phyloP scores from a whole-genome alignment of 306 rosid genomes.

The Potentilla sterilis region DNA sequence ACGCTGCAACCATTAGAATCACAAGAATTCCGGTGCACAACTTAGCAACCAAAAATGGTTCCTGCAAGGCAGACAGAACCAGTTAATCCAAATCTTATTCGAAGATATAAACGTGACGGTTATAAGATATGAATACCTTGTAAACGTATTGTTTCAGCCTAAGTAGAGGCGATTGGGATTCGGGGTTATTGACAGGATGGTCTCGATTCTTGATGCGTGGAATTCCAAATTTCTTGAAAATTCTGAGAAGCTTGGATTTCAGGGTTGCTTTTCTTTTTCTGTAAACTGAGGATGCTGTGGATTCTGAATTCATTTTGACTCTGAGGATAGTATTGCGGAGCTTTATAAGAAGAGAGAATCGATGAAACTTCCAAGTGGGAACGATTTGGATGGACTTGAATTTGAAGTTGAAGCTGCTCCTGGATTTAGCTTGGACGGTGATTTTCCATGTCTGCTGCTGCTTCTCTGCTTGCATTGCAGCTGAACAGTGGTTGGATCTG shows the following conservation, averaged over 20 bases:
- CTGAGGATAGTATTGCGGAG: conserved; percentile 33
- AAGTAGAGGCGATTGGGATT: background rate
- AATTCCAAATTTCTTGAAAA: conserved; percentile 29
- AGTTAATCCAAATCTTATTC: background rate
- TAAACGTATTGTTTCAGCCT: background rate
- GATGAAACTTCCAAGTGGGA: conserved; percentile 37
- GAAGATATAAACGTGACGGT: background rate
- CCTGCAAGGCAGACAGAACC: conserved; percentile 24
- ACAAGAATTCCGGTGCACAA: conserved; percentile 25
- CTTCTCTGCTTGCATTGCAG: conserved; percentile 35
- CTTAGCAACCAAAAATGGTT: conserved; percentile 12
- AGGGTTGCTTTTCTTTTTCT: conserved; percentile 12
- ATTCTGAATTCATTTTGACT: conserved; percentile 34
- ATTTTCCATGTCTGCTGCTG: conserved; percentile 47
- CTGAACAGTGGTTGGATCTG: background rate
- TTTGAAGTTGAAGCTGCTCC: conserved; percentile 39
- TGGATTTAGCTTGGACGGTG: conserved; percentile 45
- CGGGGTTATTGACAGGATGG: conserved; percentile 5
- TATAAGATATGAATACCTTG: conserved; percentile 12
- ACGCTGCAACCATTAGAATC: conserved; percentile 9
- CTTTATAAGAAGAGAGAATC: conserved; percentile 45
- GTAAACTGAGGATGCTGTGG: conserved; percentile 10
- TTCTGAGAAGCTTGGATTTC: conserved; percentile 26
- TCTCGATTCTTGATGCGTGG: conserved; percentile 6
- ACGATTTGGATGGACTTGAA: conserved; percentile 23